These are phyloP conservation scores for Pythium apleroticum DNA, from an alignment of 352 stramenopile genomes.

Conservation along the genomic window DNA sequence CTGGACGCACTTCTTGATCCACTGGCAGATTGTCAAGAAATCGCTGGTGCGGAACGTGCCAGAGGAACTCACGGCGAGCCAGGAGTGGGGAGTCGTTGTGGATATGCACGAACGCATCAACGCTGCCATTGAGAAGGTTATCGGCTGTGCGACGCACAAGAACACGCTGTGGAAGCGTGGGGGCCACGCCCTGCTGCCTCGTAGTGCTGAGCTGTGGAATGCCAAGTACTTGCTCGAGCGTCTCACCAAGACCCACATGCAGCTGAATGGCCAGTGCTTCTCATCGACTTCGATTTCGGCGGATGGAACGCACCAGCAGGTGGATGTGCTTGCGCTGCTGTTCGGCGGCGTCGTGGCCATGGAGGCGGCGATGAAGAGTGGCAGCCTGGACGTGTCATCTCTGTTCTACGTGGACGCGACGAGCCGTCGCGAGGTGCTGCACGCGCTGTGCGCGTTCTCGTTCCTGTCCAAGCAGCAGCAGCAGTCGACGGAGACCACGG, in stretches of 20 bases:
- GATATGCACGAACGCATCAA: constrained; percentile 78
- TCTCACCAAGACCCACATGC: constrained; percentile 41
- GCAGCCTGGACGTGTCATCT: constrained; percentile 68
- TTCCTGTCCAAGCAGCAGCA: constrained; percentile 62
- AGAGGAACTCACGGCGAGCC: constrained; percentile 3
- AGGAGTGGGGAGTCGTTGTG: constrained; percentile 44
- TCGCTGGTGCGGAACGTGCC: constrained; percentile 32
- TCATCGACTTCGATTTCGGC: constrained; percentile 16
- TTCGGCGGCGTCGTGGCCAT: constrained; percentile 73
- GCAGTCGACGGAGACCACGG: constrained; percentile 17
- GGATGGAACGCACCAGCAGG: constrained; percentile 23
- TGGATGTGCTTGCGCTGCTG: constrained; percentile 73
- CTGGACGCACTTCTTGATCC: constrained; percentile 83
- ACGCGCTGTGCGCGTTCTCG: constrained; percentile 82
- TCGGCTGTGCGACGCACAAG: constrained; percentile 65
- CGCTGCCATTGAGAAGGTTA: constrained; percentile 64
- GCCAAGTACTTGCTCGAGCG: constrained; percentile 68
- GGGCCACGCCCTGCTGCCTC: constrained; percentile 79
- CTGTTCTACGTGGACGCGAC: constrained; percentile 73
- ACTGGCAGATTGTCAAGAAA: constrained; percentile 81
- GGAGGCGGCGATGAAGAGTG: constrained; percentile 79
- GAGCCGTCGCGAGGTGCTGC: constrained; percentile 66
- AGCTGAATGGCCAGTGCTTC: constrained; percentile 27
- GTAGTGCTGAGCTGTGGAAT: constrained; percentile 61
- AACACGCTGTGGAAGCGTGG: constrained; percentile 93